phyloP scores from a whole-genome alignment of 1,139 yeast species.

The Candida sp. region DNA sequence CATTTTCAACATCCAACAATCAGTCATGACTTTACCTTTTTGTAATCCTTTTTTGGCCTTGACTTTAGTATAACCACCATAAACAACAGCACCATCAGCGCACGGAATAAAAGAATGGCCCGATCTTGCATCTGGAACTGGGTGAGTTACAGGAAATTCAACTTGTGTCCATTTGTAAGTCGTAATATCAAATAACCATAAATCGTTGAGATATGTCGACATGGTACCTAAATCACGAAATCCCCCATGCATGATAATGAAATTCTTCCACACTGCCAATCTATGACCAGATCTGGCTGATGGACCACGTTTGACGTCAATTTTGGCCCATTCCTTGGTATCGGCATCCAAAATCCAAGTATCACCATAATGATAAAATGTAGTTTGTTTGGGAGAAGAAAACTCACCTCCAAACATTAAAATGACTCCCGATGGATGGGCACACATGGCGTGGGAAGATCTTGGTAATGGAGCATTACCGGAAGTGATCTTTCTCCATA shows the following conservation, averaged over 20 bases:
- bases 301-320: constrained; percentile 72
- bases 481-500: constrained; percentile 77
- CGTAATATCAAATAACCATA: constrained; percentile 92
- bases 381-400: constrained; percentile 92
- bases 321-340: constrained; percentile 85
- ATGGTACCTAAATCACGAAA: constrained; percentile 85
- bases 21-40: constrained; percentile 88
- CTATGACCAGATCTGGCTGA: constrained; percentile 91
- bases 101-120: constrained; percentile 88
- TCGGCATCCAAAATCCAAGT: constrained; percentile 89
- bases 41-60: constrained; percentile 88
- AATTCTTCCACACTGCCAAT: constrained; percentile 89
- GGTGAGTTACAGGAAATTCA: constrained; percentile 79
- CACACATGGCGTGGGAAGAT: constrained; percentile 91
- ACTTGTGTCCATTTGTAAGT: constrained; percentile 89
- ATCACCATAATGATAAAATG: constrained; percentile 95
- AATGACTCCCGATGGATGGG: constrained; percentile 86
- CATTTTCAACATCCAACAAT: constrained; percentile 88
- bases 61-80: constrained; percentile 95
- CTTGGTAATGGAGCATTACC: constrained; percentile 91
- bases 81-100: constrained; percentile 79
- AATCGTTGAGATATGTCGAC: constrained; percentile 78
- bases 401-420: constrained; percentile 96
- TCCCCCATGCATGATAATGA: constrained; percentile 83
- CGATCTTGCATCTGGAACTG: constrained; percentile 86